Percentiles rank a stretch among this genome's conserved stretches.
These are phyloP conservation scores for Aspergillus ustus DNA, from an alignment of 2,329 filamentous ascomycete species.

Conservation along the genomic window DNA sequence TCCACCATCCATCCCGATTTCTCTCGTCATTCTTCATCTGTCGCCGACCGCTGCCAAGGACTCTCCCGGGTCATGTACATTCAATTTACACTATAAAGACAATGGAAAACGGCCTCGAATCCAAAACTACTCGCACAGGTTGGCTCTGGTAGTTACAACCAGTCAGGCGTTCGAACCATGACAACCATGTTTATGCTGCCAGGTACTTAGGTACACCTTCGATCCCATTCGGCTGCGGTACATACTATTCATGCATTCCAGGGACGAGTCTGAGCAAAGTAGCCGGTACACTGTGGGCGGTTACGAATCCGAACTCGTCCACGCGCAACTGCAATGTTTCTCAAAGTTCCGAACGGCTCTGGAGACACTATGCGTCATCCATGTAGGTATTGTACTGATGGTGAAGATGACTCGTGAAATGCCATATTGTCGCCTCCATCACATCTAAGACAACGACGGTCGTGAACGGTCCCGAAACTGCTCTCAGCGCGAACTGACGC, in stretches of 20 bases:
- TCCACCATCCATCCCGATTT: constrained; percentile 1
- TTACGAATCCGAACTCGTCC: not conserved
- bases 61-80: not conserved
- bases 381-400: not conserved
- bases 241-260: too few species aligned
- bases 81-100: not conserved
- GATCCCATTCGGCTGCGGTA: not conserved
- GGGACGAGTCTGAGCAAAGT: too few species aligned
- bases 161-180: not conserved
- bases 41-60: not conserved
- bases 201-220: not conserved
- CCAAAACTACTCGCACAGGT: not conserved
- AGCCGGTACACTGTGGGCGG: too few species aligned
- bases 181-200: not conserved
- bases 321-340: not conserved
- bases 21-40: constrained; percentile 5
- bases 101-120: not conserved
- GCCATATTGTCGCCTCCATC: not conserved
- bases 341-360: not conserved
- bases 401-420: not conserved
- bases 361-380: not conserved
- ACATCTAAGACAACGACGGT: not conserved
- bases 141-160: not conserved
- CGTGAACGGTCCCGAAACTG: not conserved
- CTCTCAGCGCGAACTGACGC: not conserved